These are phyloP conservation scores for Yarrowia sp. DNA, from an alignment of 805 yeast genomes.

Conservation along the genomic window DNA sequence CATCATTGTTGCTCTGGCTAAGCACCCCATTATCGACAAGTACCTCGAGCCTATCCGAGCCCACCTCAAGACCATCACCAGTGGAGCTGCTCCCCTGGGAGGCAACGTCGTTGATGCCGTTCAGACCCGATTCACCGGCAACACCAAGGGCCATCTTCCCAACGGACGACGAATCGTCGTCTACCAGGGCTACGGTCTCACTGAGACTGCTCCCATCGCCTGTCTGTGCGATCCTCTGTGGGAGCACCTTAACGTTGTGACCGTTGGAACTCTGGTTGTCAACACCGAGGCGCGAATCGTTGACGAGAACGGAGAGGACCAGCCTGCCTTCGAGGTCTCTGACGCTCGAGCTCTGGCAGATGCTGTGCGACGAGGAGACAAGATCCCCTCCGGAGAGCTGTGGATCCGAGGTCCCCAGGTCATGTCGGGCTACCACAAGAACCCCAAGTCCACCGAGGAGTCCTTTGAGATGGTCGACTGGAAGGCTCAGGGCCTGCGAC, in stretches of 20 bases:
- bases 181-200: constrained; percentile 28
- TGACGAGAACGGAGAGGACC: constrained; percentile 21
- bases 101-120: constrained; percentile 22
- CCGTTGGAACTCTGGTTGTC: constrained; percentile 8
- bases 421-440: constrained; percentile 51
- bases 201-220: constrained; percentile 30
- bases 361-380: constrained; percentile 25
- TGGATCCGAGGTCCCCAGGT: constrained; percentile 54
- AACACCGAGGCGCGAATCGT: constrained; percentile 23
- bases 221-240: constrained; percentile 16
- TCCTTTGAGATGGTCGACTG: constrained; percentile 51
- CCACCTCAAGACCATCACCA: constrained; percentile 43
- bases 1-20: constrained; percentile 48
- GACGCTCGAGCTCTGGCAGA: constrained; percentile 12
- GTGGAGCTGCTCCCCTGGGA: constrained; percentile 50
- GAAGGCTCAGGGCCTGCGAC: constrained; percentile 42
- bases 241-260: neutral
- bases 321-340: constrained; percentile 13
- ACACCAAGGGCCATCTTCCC: neutral
- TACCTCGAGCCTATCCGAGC: constrained; percentile 44
- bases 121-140: constrained; percentile 27
- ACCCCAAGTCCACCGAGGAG: constrained; percentile 48
- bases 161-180: constrained; percentile 27
- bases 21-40: constrained; percentile 45
- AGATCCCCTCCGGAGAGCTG: constrained; percentile 46